phyloP scores from a whole-genome alignment of 495 filamentous ascomycete species.

The Xylaria flabelliformis region DNA sequence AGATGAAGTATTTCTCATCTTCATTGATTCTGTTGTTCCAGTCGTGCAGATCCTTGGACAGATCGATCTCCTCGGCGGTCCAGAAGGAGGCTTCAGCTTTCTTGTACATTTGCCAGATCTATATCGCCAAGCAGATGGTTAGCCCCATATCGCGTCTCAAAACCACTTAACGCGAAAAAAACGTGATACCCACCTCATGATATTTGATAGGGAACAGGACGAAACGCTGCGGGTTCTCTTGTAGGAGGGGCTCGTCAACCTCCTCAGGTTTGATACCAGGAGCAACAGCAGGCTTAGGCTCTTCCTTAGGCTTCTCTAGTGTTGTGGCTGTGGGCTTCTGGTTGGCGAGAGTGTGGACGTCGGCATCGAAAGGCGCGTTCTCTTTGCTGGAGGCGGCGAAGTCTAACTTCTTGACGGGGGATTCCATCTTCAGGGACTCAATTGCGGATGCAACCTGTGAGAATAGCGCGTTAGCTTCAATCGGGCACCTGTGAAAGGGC shows the following conservation, averaged over 20 bases:
- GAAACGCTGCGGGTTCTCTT: slow-evolving; percentile 95
- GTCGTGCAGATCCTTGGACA: slow-evolving; percentile 98
- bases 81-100: slow-evolving; percentile 99
- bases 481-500: slow-evolving; percentile 6
- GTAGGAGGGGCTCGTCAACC: slow-evolving; percentile 86
- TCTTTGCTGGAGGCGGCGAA: slow-evolving; percentile 78
- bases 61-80: slow-evolving; percentile 99
- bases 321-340: slow-evolving; percentile 49
- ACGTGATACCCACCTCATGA: slow-evolving; percentile 83
- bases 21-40: slow-evolving; percentile 98
- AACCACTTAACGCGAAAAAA: slow-evolving; percentile 41
- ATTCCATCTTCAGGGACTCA: slow-evolving; percentile 91
- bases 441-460: slow-evolving; percentile 81
- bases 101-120: slow-evolving; percentile 99
- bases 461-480: slow-evolving; percentile 45
- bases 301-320: slow-evolving; percentile 52
- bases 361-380: slow-evolving; percentile 70
- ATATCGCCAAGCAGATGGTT: slow-evolving; percentile 54
- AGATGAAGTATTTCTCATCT: slow-evolving; percentile 97
- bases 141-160: slow-evolving; percentile 51
- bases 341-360: slow-evolving; percentile 61
- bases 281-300: slow-evolving; percentile 58
- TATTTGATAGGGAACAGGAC: slow-evolving; percentile 99
- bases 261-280: slow-evolving; percentile 72
- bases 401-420: slow-evolving; percentile 86